Evolutionary conservation across 2,329 filamentous ascomycete species (phyloP).

Genomic region (Phaeosphaeriaceae sp.): DNA sequence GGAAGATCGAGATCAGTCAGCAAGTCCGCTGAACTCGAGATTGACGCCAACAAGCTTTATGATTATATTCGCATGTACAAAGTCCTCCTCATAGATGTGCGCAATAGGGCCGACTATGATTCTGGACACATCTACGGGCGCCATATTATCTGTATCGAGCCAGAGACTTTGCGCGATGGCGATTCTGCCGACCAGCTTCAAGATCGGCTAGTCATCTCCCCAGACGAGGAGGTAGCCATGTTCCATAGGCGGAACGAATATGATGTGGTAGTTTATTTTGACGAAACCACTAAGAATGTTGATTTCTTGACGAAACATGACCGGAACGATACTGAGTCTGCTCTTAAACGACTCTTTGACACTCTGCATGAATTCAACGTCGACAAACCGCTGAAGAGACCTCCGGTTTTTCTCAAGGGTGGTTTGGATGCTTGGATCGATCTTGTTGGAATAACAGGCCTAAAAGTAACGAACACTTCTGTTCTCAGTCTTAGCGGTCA

Average conservation of each 20-base stretch:
- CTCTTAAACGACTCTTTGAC: slow-evolving; percentile 75
- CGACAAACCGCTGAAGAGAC: slow-evolving; percentile 72
- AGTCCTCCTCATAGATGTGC: slow-evolving; percentile 85
- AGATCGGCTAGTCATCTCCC: slow-evolving; percentile 73
- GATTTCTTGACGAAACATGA: slow-evolving; percentile 61
- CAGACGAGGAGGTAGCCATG: slow-evolving; percentile 73
- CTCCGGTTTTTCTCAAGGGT: slow-evolving; percentile 79
- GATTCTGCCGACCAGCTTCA: slow-evolving; percentile 68
- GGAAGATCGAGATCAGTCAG: slow-evolving; percentile 52
- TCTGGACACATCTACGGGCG: slow-evolving; percentile 86
- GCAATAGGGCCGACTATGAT: slow-evolving; percentile 80
- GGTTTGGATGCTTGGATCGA: slow-evolving; percentile 88
- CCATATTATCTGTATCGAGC: slow-evolving; percentile 88
- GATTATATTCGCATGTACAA: slow-evolving; percentile 71
- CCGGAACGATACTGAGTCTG: slow-evolving; percentile 49
- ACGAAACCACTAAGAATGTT: slow-evolving; percentile 68
- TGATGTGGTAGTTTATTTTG: slow-evolving; percentile 90
- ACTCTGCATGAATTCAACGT: slow-evolving; percentile 86
- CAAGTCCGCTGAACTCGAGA: slow-evolving; percentile 63
- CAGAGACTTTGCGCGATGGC: slow-evolving; percentile 73
- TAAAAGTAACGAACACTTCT: slow-evolving; percentile 64
- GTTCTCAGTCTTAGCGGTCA: slow-evolving; percentile 56
- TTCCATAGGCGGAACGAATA: slow-evolving; percentile 78
- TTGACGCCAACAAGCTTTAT: slow-evolving; percentile 73
- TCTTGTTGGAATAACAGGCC: slow-evolving; percentile 73